phyloP scores from a whole-genome alignment of 2,329 filamentous ascomycete species.

The Geosmithia flava region DNA sequence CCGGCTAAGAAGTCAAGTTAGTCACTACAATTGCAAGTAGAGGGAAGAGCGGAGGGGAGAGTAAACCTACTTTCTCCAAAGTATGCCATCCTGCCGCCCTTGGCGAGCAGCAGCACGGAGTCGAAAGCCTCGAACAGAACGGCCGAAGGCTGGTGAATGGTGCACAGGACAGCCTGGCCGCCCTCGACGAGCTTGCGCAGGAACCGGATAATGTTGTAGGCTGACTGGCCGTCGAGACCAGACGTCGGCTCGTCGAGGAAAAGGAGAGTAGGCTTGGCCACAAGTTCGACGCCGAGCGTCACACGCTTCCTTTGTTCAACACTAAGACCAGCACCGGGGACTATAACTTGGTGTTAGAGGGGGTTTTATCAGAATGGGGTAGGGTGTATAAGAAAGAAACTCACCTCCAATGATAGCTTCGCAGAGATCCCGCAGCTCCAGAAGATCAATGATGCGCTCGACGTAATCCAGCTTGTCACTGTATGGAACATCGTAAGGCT shows the following conservation, averaged over 20 bases:
- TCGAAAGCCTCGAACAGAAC: conserved; percentile 45
- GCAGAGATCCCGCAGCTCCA: conserved; percentile 55
- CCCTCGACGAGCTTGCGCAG: conserved; percentile 43
- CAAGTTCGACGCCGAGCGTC: conserved; percentile 30
- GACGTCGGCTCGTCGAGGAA: conserved; percentile 39
- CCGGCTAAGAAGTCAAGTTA: conserved; percentile 18
- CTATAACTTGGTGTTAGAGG: conserved; percentile 17
- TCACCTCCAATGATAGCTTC: conserved; percentile 50
- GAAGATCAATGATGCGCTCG: conserved; percentile 52
- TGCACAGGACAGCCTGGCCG: conserved; percentile 45
- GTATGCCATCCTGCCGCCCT: conserved; percentile 55
- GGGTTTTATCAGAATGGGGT: neutral
- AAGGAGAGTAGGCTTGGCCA: conserved; percentile 25
- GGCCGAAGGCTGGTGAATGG: conserved; percentile 42
- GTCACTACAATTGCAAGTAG: neutral
- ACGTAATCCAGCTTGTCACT: conserved; percentile 49
- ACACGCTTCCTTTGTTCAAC: conserved; percentile 33
- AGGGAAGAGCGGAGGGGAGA: neutral
- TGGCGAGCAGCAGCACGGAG: conserved; percentile 49
- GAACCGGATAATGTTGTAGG: conserved; percentile 46
- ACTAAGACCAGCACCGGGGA: conserved; percentile 42
- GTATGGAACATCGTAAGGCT: conserved; percentile 38
- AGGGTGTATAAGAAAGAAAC: neutral
- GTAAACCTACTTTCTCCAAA: conserved; percentile 43
- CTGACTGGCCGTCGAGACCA: conserved; percentile 50